Conservation (phyloP, 2,329 filamentous ascomycete species). For the Neofusicoccum sp. region DNA sequence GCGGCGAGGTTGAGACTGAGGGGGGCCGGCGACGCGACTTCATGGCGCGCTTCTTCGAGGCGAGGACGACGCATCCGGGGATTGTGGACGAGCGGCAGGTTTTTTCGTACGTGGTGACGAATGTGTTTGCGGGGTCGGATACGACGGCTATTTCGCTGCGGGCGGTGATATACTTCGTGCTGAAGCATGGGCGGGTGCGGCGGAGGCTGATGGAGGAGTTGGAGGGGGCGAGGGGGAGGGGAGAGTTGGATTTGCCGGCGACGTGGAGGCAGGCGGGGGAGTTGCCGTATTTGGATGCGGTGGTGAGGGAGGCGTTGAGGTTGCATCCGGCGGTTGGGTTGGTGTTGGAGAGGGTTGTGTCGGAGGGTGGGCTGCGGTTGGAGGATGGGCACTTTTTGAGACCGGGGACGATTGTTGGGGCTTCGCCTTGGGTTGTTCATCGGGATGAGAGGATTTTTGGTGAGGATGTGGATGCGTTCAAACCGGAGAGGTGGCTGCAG, state of each 20-base stretch:
- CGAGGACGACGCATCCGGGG: slow-evolving; percentile 8
- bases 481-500: slow-evolving; percentile 11
- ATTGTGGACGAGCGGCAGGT: slow-evolving; percentile 18
- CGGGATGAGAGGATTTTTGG: not conserved
- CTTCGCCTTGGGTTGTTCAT: slow-evolving; percentile 11
- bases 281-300: slow-evolving; percentile 49
- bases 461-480: slow-evolving; percentile 2
- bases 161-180: slow-evolving; percentile 37
- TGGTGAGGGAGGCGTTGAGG: slow-evolving; percentile 53
- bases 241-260: slow-evolving; percentile 27
- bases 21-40: slow-evolving; percentile 4
- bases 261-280: not conserved
- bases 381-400: not conserved
- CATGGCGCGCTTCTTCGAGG: slow-evolving; percentile 12
- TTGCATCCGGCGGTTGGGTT: slow-evolving; percentile 51
- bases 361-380: slow-evolving; percentile 36
- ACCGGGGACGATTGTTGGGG: slow-evolving; percentile 5
- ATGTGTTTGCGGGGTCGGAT: slow-evolving; percentile 35
- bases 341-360: slow-evolving; percentile 52
- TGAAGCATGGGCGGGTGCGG: slow-evolving; percentile 27
- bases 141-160: slow-evolving; percentile 39
- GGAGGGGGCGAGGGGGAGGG: slow-evolving; percentile 12
- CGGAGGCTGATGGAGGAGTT: slow-evolving; percentile 25
- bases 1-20: not conserved
- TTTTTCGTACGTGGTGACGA: slow-evolving; percentile 31